phyloP scores from a whole-genome alignment of 805 yeast species.

The Schwanniomyces sp. region DNA sequence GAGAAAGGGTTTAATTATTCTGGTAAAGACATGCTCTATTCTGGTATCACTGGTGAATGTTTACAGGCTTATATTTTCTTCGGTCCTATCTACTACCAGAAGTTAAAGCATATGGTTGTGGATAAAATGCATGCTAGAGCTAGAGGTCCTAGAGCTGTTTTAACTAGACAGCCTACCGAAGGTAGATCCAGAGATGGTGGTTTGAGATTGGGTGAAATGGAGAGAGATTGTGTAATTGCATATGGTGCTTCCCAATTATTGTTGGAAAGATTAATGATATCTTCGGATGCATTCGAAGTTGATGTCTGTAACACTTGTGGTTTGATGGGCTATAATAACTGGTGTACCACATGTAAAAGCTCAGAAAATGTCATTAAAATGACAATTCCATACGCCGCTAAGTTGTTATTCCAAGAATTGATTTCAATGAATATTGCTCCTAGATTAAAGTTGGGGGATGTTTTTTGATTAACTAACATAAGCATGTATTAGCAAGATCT shows the following conservation, averaged over 20 bases:
- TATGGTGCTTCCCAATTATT: slow-evolving; percentile 96
- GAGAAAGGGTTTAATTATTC: slow-evolving; percentile 92
- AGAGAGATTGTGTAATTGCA: slow-evolving; percentile 98
- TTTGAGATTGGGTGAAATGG: slow-evolving; percentile 98
- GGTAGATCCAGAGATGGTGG: slow-evolving; percentile 99
- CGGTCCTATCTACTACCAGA: slow-evolving; percentile 97
- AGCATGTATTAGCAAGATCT: not conserved
- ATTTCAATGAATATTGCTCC: slow-evolving; percentile 99
- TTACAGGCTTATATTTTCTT: slow-evolving; percentile 96
- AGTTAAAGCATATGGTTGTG: slow-evolving; percentile 96
- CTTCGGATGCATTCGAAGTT: slow-evolving; percentile 97
- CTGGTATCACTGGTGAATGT: slow-evolving; percentile 97
- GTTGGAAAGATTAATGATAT: slow-evolving; percentile 90
- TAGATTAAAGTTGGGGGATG: slow-evolving; percentile 84
- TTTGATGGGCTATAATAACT: slow-evolving; percentile 93
- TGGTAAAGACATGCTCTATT: slow-evolving; percentile 96
- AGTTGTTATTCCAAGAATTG: slow-evolving; percentile 92
- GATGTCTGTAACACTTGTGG: slow-evolving; percentile 95
- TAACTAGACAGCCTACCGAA: slow-evolving; percentile 97
- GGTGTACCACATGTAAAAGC: slow-evolving; percentile 96
- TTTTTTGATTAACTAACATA: slow-evolving; percentile 44
- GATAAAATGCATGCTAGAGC: slow-evolving; percentile 99
- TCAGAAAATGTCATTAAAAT: slow-evolving; percentile 83
- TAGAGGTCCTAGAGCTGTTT: slow-evolving; percentile 96
- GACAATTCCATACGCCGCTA: slow-evolving; percentile 99